Evolutionary conservation across 106 monocot species (phyloP).

Genomic region (Hemerocallis citrina): DNA sequence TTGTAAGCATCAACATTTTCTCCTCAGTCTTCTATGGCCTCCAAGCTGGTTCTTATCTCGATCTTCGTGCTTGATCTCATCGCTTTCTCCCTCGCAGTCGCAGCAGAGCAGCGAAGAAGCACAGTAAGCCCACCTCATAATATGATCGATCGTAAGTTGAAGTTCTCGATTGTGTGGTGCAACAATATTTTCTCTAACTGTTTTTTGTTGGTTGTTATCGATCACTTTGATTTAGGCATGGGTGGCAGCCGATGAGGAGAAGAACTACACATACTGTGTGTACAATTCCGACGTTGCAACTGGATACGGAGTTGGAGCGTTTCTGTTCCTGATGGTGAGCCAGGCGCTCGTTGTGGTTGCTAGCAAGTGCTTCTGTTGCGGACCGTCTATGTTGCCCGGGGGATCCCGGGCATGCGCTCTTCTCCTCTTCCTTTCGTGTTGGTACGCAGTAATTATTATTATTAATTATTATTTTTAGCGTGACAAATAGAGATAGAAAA

Average conservation of each 20-base stretch:
- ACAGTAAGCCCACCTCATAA: slow-evolving; percentile 18
- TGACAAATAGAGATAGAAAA: not conserved
- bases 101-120: slow-evolving; percentile 52
- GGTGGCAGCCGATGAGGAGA: slow-evolving; percentile 21
- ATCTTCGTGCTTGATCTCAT: slow-evolving; percentile 37
- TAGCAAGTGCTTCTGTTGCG: slow-evolving; percentile 58
- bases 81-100: slow-evolving; percentile 48
- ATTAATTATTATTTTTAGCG: not conserved
- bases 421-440: slow-evolving; percentile 29
- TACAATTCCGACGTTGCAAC: slow-evolving; percentile 55
- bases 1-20: too few species aligned
- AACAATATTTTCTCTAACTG: not conserved
- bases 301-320: slow-evolving; percentile 43
- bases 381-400: slow-evolving; percentile 27
- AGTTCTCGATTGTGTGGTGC: too few species aligned
- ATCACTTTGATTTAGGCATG: slow-evolving; percentile 11
- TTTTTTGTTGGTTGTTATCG: too few species aligned
- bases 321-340: slow-evolving; percentile 32
- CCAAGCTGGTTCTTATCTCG: slow-evolving; percentile 22
- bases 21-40: slow-evolving; percentile 53
- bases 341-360: slow-evolving; percentile 38
- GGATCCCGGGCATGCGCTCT: slow-evolving; percentile 53
- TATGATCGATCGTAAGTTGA: too few species aligned
- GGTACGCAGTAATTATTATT: slow-evolving; percentile 8
- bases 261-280: slow-evolving; percentile 45